phyloP scores from a whole-genome alignment of 116 monocot genomes.

The Phalaenopsis hybrid region DNA sequence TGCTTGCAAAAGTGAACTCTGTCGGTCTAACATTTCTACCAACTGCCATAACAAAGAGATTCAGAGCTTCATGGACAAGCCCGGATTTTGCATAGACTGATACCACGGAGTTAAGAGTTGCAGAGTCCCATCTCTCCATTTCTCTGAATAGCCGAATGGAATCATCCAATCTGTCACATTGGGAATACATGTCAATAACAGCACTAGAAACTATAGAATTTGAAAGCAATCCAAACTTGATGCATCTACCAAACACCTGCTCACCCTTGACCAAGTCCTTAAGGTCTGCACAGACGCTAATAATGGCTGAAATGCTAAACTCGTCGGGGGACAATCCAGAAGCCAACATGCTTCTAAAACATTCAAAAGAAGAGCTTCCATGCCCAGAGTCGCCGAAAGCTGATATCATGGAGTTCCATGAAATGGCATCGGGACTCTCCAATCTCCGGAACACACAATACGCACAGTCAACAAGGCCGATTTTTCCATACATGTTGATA shows the following conservation, averaged over 20 bases:
- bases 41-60: slow-evolving; percentile 33
- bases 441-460: slow-evolving; percentile 36
- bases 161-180: slow-evolving; percentile 65
- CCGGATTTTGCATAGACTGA: slow-evolving; percentile 40
- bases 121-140: slow-evolving; percentile 45
- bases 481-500: slow-evolving; percentile 62
- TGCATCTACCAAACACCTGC: slow-evolving; percentile 49
- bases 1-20: slow-evolving; percentile 60
- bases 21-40: slow-evolving; percentile 37
- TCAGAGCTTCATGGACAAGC: slow-evolving; percentile 32
- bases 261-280: slow-evolving; percentile 55
- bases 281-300: slow-evolving; percentile 32
- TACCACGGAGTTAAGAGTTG: slow-evolving; percentile 54
- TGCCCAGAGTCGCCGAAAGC: slow-evolving; percentile 25
- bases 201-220: slow-evolving; percentile 80
- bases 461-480: slow-evolving; percentile 43
- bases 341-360: slow-evolving; percentile 41
- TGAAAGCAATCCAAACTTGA: slow-evolving; percentile 54
- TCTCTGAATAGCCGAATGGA: slow-evolving; percentile 51
- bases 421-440: slow-evolving; percentile 45
- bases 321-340: slow-evolving; percentile 38
- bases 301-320: slow-evolving; percentile 49
- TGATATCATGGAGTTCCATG: slow-evolving; percentile 79
- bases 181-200: slow-evolving; percentile 81
- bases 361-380: slow-evolving; percentile 18